phyloP scores from a whole-genome alignment of 2,329 filamentous ascomycete genomes.

The Penicillium sp. region DNA sequence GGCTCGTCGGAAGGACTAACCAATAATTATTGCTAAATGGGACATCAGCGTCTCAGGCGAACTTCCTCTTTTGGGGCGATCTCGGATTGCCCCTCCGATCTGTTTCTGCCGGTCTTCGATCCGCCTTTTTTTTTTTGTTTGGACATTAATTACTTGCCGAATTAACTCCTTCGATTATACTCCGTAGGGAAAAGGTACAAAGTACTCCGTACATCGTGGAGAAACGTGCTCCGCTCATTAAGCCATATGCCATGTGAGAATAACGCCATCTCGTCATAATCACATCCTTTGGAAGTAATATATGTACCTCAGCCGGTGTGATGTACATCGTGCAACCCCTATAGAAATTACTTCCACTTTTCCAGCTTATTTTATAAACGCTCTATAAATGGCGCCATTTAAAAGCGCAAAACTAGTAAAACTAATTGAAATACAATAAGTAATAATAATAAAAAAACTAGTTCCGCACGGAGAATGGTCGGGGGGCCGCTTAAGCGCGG shows the following conservation, averaged over 20 bases:
- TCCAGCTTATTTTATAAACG: not conserved
- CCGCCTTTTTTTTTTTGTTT: not conserved
- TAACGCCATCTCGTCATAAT: conserved; percentile 9
- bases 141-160: not conserved
- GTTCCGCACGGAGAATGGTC: conserved; percentile 3
- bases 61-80: conserved; percentile 27
- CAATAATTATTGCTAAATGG: conserved; percentile 10
- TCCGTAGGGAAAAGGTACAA: not conserved
- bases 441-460: not conserved
- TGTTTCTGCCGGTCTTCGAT: not conserved
- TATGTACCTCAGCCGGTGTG: not conserved
- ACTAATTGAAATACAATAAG: not conserved
- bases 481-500: conserved; percentile 12
- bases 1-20: conserved; percentile 8
- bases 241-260: not conserved
- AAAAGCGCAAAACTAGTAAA: not conserved
- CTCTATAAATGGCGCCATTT: conserved; percentile 8
- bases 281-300: not conserved
- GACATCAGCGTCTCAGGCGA: conserved; percentile 13
- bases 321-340: not conserved
- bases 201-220: not conserved
- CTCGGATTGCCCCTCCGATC: conserved; percentile 18
- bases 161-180: not conserved
- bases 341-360: not conserved
- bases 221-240: not conserved